Conservation (phyloP, 352 stramenopile species). For the Phytophthora nicotianae region DNA sequence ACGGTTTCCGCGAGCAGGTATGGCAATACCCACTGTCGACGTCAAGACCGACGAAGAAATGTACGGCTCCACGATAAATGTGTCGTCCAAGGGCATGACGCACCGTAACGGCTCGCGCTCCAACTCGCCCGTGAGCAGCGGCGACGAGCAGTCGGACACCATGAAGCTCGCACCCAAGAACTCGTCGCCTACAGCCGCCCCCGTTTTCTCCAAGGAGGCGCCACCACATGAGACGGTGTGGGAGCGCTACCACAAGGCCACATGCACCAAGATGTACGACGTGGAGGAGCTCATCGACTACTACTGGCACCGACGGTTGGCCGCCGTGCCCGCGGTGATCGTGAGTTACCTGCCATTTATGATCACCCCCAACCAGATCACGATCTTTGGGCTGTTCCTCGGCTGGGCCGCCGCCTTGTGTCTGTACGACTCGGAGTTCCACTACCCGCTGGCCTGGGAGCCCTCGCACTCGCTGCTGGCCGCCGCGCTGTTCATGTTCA, state of each 20-base stretch:
- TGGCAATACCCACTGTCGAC: conserved; percentile 5
- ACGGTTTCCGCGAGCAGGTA: background rate
- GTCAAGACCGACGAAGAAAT: conserved; percentile 18
- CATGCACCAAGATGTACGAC: conserved; percentile 87
- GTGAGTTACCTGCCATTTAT: conserved; percentile 87
- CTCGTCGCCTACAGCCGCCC: conserved; percentile 18
- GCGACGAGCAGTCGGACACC: conserved; percentile 40
- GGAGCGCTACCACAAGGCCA: conserved; percentile 74
- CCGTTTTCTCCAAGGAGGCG: conserved; percentile 30
- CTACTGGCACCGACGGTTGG: conserved; percentile 82
- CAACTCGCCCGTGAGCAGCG: conserved; percentile 43
- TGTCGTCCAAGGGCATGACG: conserved; percentile 30
- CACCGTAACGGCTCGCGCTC: conserved; percentile 42
- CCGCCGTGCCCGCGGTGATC: conserved; percentile 70
- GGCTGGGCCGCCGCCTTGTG: conserved; percentile 72
- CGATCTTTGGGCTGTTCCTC: conserved; percentile 73
- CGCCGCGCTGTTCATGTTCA: conserved; percentile 71
- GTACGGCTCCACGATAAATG: conserved; percentile 33
- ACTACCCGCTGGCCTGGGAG: conserved; percentile 67
- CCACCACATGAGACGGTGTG: conserved; percentile 44
- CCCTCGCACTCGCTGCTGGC: conserved; percentile 58
- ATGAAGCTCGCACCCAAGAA: conserved; percentile 33
- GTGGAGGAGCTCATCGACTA: conserved; percentile 87
- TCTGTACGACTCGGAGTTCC: conserved; percentile 85
- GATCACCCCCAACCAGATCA: conserved; percentile 89